These are phyloP conservation scores for Calocera cornea DNA, from an alignment of 768 basidiomycete species.

Conservation along the genomic window DNA sequence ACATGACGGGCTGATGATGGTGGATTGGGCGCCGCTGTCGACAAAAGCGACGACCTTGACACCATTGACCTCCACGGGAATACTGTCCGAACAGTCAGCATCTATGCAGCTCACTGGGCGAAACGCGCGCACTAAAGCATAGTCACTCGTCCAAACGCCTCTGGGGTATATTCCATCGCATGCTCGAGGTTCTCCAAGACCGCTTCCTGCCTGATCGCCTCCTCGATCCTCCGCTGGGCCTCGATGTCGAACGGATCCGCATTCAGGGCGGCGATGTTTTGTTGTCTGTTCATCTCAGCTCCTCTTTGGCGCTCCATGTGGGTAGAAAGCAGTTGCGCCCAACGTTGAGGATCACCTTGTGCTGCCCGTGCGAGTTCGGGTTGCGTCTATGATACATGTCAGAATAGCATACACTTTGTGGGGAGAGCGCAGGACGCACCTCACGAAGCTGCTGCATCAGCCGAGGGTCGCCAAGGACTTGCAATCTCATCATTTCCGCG, in stretches of 20 bases:
- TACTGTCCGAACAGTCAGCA: constrained; percentile 32
- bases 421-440: constrained; percentile 30
- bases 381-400: constrained; percentile 37
- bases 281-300: constrained; percentile 43
- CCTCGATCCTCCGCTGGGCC: constrained; percentile 86
- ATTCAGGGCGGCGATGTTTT: constrained; percentile 55
- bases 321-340: constrained; percentile 57
- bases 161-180: constrained; percentile 85
- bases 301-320: constrained; percentile 41
- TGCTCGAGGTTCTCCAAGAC: constrained; percentile 87
- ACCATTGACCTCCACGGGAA: constrained; percentile 85
- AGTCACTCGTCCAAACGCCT: constrained; percentile 82
- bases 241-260: constrained; percentile 85
- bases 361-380: constrained; percentile 73
- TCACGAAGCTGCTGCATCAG: constrained; percentile 61
- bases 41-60: constrained; percentile 89
- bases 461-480: constrained; percentile 68
- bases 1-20: constrained; percentile 89
- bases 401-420: background rate
- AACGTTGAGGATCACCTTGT: constrained; percentile 47
- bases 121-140: constrained; percentile 78
- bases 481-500: constrained; percentile 80
- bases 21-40: constrained; percentile 92
- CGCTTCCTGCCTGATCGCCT: constrained; percentile 77
- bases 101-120: background rate